Percentiles rank a stretch among this genome's conserved stretches.
These are phyloP conservation scores for Chlamydomonas reinhardtii DNA, from an alignment of 163 green algal species.

Conservation along the genomic window DNA sequence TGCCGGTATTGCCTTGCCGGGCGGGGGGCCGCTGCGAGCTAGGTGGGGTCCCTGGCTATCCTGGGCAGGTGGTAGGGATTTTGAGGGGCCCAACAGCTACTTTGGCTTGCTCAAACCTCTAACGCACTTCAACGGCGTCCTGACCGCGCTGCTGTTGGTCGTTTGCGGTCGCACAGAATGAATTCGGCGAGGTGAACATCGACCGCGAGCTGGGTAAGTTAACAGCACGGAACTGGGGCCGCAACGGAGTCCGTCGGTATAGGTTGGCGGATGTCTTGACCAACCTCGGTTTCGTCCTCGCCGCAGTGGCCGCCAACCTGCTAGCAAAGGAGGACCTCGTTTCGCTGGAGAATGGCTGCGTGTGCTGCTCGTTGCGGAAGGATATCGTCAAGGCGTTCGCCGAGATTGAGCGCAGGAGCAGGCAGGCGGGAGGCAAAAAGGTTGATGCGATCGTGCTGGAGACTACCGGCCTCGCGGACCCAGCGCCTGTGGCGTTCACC, in stretches of 20 bases:
- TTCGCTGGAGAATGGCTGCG: conserved; percentile 96
- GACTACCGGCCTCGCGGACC: conserved; percentile 95
- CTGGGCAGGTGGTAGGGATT: too few relatives aligned
- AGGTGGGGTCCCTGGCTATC: too few relatives aligned
- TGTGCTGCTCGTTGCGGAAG: conserved; percentile 97
- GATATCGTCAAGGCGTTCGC: conserved; percentile 93
- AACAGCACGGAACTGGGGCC: too few relatives aligned
- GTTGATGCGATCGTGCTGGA: conserved; percentile 90
- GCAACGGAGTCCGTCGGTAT: too few relatives aligned
- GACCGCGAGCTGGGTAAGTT: conserved; percentile 84
- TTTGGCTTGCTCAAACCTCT: not conserved
- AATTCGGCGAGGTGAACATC: conserved; percentile 95
- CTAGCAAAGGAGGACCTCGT: conserved; percentile 91
- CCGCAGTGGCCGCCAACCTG: conserved; percentile 83
- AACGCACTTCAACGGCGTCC: conserved; percentile 7
- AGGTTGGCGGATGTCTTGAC: too few relatives aligned
- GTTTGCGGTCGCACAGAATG: conserved; percentile 75
- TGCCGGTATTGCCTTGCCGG: too few relatives aligned
- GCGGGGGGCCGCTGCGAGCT: too few relatives aligned
- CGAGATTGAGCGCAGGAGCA: conserved; percentile 77
- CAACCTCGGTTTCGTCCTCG: too few relatives aligned
- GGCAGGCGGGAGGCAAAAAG: conserved; percentile 11
- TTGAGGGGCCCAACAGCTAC: too few relatives aligned
- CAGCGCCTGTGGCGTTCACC: conserved; percentile 89
- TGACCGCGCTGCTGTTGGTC: too few relatives aligned